These are phyloP conservation scores for Lentinula sp. DNA, from an alignment of 768 basidiomycete species.

Conservation along the genomic window DNA sequence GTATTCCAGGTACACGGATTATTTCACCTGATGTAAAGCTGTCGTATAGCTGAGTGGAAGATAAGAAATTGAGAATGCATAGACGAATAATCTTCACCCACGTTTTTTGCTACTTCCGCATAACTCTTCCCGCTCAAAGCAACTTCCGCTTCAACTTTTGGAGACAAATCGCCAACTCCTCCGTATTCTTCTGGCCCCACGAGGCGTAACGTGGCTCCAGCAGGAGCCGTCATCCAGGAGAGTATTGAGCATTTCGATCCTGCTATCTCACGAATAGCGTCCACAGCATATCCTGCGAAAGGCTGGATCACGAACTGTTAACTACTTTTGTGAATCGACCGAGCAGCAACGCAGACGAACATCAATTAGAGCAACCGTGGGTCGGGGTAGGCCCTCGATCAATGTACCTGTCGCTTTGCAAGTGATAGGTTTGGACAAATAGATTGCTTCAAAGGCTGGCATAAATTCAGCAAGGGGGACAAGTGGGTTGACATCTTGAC, in stretches of 20 bases:
- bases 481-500: background rate
- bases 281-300: conserved; percentile 1
- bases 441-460: background rate
- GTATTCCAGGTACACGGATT: background rate
- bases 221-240: conserved; percentile 4
- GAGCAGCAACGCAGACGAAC: background rate
- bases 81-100: background rate
- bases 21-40: background rate
- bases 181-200: background rate
- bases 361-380: conserved; percentile 1
- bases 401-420: background rate
- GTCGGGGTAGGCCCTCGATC: background rate
- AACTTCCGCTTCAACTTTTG: background rate
- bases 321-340: background rate
- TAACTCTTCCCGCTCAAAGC: background rate
- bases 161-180: background rate
- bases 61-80: background rate
- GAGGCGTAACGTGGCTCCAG: background rate
- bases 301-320: background rate
- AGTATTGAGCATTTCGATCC: background rate
- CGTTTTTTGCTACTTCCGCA: background rate
- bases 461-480: background rate
- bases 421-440: background rate
- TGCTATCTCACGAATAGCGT: background rate
- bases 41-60: background rate